Evolutionary conservation across 352 stramenopile species (phyloP).

Genomic region (Blastocystis sp.): DNA sequence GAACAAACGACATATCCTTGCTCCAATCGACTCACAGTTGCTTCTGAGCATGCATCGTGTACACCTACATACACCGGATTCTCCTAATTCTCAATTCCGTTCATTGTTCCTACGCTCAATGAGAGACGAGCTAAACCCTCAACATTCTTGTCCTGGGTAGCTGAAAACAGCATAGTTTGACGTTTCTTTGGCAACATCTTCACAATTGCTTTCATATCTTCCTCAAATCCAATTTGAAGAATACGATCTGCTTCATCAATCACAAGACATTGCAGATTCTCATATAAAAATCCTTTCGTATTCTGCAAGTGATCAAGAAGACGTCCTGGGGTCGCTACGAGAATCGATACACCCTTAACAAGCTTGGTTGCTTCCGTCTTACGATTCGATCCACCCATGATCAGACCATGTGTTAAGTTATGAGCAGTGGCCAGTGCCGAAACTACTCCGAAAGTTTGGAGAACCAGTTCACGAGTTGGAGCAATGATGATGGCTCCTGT

Average conservation of each 20-base stretch:
- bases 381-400: slow-evolving; percentile 94
- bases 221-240: slow-evolving; percentile 95
- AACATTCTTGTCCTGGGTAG: slow-evolving; percentile 95
- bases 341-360: slow-evolving; percentile 87
- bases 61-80: slow-evolving; percentile 92
- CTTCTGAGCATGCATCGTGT: slow-evolving; percentile 80
- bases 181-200: slow-evolving; percentile 91
- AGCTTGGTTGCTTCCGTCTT: slow-evolving; percentile 86
- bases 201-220: slow-evolving; percentile 95
- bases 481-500: slow-evolving; percentile 94
- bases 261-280: slow-evolving; percentile 77
- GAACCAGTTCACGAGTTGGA: slow-evolving; percentile 89
- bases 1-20: slow-evolving; percentile 95
- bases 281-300: slow-evolving; percentile 91
- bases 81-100: slow-evolving; percentile 79
- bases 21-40: slow-evolving; percentile 85
- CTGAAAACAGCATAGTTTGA: slow-evolving; percentile 96
- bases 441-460: slow-evolving; percentile 97
- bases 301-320: slow-evolving; percentile 95
- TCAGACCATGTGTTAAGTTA: slow-evolving; percentile 86
- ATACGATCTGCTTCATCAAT: slow-evolving; percentile 98
- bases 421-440: slow-evolving; percentile 88
- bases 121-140: slow-evolving; percentile 84
- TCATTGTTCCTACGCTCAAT: slow-evolving; percentile 35
- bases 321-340: slow-evolving; percentile 91